phyloP scores from a whole-genome alignment of 2,329 filamentous ascomycete species.

The Hortaea werneckii region DNA sequence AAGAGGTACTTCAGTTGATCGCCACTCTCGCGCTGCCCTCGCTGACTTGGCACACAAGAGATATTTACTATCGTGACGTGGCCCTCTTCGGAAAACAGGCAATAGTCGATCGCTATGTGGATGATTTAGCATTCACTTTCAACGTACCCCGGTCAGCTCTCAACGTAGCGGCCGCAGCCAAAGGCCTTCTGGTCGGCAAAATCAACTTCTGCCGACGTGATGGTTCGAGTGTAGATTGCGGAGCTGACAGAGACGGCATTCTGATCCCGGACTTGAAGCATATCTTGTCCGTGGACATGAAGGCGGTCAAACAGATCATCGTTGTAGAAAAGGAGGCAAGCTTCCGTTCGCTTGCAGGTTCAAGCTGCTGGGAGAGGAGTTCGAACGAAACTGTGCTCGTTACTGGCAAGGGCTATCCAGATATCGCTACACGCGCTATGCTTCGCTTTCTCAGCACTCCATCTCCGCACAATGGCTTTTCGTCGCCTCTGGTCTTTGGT shows the following conservation, averaged over 20 bases:
- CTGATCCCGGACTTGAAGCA: slow-evolving; percentile 48
- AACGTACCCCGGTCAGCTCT: slow-evolving; percentile 52
- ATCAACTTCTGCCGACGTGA: slow-evolving; percentile 40
- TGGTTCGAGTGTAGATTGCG: slow-evolving; percentile 32
- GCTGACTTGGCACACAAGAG: slow-evolving; percentile 37
- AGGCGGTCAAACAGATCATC: slow-evolving; percentile 51
- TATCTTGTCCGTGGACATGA: slow-evolving; percentile 42
- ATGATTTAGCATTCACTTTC: slow-evolving; percentile 64
- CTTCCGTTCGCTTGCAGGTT: slow-evolving; percentile 56
- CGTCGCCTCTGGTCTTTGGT: slow-evolving; percentile 44
- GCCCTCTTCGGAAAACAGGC: slow-evolving; percentile 60
- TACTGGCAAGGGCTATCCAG: slow-evolving; percentile 75
- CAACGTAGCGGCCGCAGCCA: slow-evolving; percentile 65
- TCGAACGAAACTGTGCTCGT: slow-evolving; percentile 54
- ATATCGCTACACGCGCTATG: slow-evolving; percentile 59
- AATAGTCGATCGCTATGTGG: slow-evolving; percentile 61
- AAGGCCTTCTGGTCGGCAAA: slow-evolving; percentile 58
- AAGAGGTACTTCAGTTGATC: slow-evolving; percentile 38
- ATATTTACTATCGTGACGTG: slow-evolving; percentile 70
- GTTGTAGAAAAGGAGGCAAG: slow-evolving; percentile 80
- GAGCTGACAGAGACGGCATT: slow-evolving; percentile 42
- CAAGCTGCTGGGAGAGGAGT: slow-evolving; percentile 42
- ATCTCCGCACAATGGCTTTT: slow-evolving; percentile 35
- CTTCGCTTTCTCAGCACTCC: slow-evolving; percentile 43
- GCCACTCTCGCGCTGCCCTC: not conserved